Percentiles rank a stretch among this genome's conserved stretches.
These are phyloP conservation scores for Kodamaea kaohsiungensis DNA, from an alignment of 805 yeast species.

Conservation along the genomic window DNA sequence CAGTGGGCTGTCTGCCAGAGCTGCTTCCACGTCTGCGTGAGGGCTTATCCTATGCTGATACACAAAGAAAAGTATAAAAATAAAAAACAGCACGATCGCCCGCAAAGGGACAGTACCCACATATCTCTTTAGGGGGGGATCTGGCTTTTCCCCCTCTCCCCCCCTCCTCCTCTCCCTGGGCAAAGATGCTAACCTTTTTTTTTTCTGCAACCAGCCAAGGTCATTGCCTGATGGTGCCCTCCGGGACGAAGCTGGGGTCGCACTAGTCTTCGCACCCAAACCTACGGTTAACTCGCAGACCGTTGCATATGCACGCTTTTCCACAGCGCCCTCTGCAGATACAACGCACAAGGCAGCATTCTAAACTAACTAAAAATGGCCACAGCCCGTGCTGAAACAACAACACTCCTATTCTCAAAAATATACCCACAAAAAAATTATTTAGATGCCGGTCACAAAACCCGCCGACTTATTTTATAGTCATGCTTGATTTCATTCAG, in stretches of 20 bases:
- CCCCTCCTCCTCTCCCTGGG: neutral
- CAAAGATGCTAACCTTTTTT: neutral
- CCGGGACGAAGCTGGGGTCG: neutral
- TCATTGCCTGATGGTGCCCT: neutral
- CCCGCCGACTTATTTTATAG: neutral
- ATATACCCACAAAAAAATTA: neutral
- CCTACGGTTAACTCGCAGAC: neutral
- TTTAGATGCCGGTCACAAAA: neutral
- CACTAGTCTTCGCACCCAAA: neutral
- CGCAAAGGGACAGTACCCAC: neutral
- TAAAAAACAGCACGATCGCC: neutral
- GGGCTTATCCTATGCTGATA: neutral
- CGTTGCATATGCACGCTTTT: slow-evolving; percentile 1
- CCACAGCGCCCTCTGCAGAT: neutral
- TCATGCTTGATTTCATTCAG: neutral
- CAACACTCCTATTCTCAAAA: neutral
- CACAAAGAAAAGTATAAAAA: neutral
- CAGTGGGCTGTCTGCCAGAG: neutral
- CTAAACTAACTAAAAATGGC: slow-evolving; percentile 1
- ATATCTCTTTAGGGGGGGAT: neutral
- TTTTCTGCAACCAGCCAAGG: neutral
- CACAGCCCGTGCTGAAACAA: neutral
- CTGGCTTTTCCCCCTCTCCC: neutral
- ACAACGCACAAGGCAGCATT: slow-evolving; percentile 3
- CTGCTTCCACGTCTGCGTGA: neutral